Evolutionary conservation across 768 basidiomycete species (phyloP), one percentile per base, ranked within the genome.

Genomic region (Podaxis carcinomalis): DNA sequence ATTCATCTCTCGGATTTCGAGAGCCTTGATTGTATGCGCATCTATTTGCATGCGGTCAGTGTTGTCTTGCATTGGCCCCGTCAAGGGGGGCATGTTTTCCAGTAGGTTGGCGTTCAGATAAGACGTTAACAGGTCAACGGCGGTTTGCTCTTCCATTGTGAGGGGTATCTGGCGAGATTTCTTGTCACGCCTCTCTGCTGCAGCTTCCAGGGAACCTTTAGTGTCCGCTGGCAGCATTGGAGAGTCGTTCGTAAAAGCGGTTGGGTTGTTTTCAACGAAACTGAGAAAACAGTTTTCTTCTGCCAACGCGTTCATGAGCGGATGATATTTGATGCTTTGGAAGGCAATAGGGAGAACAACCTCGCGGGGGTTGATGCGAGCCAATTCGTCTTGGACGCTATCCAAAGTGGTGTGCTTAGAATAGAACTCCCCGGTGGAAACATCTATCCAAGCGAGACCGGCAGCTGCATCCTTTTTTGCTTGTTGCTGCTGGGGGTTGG

Each of bases 381-480:
- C 86, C 25, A 98, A 76, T 63, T 96, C 90, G 67, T 97, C 93
- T 57, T 85, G 83, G 32, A 98, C 73, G 42, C 70, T 75, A 23
- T 84, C 83, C 14, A 79, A 51, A 2, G 77, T 72, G 10, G 83
- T 79, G 5, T 73, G 70, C 64, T 91, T 91, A 10, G 90, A 88
- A 72, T 90, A 94, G 72, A 96, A 93, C 68, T 96, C 95, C 62
- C 93, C 93, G 0, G 95, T 97, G 13, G 95, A 95, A 16, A 97
- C 84, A 69, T 98, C 95, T 25, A 92, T 93, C 89, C 95, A 98
- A 5, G 95, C 94, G 42, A 98, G 76, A 1, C 92, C 93, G n/a
- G 85, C 57, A 63, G 27, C 60, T 42, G 61, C 64, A 11, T 66
- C 63, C 46, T 49, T 62, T 39, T 56, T 28, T 32, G 19, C 52